Percentiles rank a stretch among this genome's conserved stretches.
Conservation (phyloP, 805 yeast genomes). For the Trichomonascus vanleenenianus region DNA sequence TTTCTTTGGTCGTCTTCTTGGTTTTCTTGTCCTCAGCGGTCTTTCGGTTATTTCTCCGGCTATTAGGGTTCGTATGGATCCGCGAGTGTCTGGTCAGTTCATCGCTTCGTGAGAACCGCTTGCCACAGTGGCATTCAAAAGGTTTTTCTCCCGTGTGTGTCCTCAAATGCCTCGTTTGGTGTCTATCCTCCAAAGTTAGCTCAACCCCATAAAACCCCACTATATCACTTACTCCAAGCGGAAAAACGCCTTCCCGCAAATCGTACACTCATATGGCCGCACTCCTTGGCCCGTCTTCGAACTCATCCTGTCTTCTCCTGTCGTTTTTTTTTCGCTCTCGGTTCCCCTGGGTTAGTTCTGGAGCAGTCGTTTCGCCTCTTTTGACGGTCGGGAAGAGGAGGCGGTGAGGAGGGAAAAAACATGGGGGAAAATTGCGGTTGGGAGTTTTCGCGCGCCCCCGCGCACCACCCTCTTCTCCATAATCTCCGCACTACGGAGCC, state of each 20-base stretch:
- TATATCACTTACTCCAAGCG: slow-evolving; percentile 45
- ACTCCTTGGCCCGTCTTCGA: slow-evolving; percentile 17
- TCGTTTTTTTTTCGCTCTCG: too few species aligned
- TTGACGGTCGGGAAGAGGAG: too few species aligned
- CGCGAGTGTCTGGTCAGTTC: slow-evolving; percentile 81
- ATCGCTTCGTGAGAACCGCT: slow-evolving; percentile 72
- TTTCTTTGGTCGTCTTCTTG: background rate
- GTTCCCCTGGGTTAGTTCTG: too few species aligned
- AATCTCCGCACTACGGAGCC: too few species aligned
- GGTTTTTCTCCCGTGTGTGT: slow-evolving; percentile 95
- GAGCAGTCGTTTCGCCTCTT: too few species aligned
- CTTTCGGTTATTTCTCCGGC: slow-evolving; percentile 24
- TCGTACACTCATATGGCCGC: slow-evolving; percentile 77
- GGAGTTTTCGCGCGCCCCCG: too few species aligned
- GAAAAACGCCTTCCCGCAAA: slow-evolving; percentile 81
- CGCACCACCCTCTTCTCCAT: too few species aligned
- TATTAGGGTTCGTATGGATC: slow-evolving; percentile 48
- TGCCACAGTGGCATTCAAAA: slow-evolving; percentile 75
- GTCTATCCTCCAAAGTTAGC: slow-evolving; percentile 26
- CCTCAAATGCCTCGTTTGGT: slow-evolving; percentile 83
- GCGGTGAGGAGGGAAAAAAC: too few species aligned
- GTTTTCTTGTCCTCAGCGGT: slow-evolving; percentile 4
- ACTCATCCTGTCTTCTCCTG: too few species aligned
- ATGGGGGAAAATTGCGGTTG: too few species aligned
- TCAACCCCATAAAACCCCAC: background rate